phyloP scores from a whole-genome alignment of 1,139 yeast species.

The Suhomyces terraborum region DNA sequence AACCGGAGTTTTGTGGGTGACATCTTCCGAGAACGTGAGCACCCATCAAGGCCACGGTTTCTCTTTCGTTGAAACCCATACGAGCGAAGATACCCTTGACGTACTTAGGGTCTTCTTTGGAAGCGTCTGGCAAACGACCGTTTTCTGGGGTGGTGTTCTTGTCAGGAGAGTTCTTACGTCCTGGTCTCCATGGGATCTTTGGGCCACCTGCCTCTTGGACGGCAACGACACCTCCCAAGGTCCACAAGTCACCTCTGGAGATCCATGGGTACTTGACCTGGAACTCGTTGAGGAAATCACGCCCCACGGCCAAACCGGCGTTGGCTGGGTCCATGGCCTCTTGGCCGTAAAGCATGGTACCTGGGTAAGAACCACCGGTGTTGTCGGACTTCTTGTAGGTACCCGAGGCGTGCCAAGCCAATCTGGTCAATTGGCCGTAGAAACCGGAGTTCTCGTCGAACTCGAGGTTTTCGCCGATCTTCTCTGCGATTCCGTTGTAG shows the following conservation, averaged over 20 bases:
- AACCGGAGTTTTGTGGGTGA: constrained; percentile 69
- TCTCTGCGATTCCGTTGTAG: constrained; percentile 76
- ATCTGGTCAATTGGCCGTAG: constrained; percentile 67
- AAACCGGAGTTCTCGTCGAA: constrained; percentile 68
- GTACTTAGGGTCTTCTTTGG: constrained; percentile 61
- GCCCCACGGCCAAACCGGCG: constrained; percentile 68
- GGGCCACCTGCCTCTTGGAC: constrained; percentile 90
- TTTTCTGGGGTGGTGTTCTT: constrained; percentile 55
- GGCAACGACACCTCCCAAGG: constrained; percentile 83
- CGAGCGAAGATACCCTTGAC: constrained; percentile 63
- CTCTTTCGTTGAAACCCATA: constrained; percentile 79
- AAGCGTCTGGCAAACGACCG: constrained; percentile 82
- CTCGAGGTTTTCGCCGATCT: constrained; percentile 75
- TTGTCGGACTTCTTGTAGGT: constrained; percentile 60
- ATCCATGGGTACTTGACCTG: constrained; percentile 69
- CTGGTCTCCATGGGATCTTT: constrained; percentile 83
- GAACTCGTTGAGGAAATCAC: constrained; percentile 65
- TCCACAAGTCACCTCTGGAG: constrained; percentile 85
- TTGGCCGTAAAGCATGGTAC: constrained; percentile 73
- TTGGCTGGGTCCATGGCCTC: constrained; percentile 75
- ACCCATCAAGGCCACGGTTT: constrained; percentile 83
- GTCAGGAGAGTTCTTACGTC: constrained; percentile 60
- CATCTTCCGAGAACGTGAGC: constrained; percentile 87
- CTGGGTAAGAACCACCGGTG: constrained; percentile 80
- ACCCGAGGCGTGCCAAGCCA: constrained; percentile 79